These are phyloP conservation scores for Penicillium sp. DNA, from an alignment of 2,329 filamentous ascomycete genomes.

Conservation along the genomic window DNA sequence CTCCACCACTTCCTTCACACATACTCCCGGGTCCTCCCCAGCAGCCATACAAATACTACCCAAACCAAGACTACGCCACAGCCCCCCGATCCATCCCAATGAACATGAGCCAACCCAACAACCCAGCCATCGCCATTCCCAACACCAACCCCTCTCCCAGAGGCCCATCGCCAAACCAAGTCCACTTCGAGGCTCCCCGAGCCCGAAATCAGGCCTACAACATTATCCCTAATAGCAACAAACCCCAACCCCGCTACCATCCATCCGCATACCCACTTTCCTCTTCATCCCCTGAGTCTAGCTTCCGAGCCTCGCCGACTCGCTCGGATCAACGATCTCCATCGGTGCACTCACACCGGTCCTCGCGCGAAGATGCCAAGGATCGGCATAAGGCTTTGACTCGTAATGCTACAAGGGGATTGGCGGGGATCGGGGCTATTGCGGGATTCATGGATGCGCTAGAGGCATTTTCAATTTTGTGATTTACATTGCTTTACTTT, in stretches of 20 bases:
- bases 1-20: not conserved
- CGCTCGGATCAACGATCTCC: conserved; percentile 21
- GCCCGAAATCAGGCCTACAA: conserved; percentile 14
- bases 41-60: conserved; percentile 14
- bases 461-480: conserved; percentile 32
- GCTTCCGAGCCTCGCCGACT: conserved; percentile 15
- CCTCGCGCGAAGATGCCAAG: conserved; percentile 25
- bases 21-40: not conserved
- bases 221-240: not conserved
- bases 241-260: conserved; percentile 17
- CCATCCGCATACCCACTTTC: conserved; percentile 20
- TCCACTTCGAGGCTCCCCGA: conserved; percentile 12
- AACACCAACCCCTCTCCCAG: conserved; percentile 14
- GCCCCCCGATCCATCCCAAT: conserved; percentile 19
- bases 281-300: conserved; percentile 20
- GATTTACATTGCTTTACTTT: not conserved
- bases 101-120: conserved; percentile 5
- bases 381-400: conserved; percentile 31
- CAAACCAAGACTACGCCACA: conserved; percentile 9
- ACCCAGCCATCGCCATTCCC: not conserved
- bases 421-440: conserved; percentile 39
- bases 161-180: conserved; percentile 17
- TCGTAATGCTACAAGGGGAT: conserved; percentile 37
- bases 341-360: conserved; percentile 10
- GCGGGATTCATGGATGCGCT: conserved; percentile 44